Evolutionary conservation across 345 rosid species (phyloP).

Genomic region (Eucalyptus erythrocorys): DNA sequence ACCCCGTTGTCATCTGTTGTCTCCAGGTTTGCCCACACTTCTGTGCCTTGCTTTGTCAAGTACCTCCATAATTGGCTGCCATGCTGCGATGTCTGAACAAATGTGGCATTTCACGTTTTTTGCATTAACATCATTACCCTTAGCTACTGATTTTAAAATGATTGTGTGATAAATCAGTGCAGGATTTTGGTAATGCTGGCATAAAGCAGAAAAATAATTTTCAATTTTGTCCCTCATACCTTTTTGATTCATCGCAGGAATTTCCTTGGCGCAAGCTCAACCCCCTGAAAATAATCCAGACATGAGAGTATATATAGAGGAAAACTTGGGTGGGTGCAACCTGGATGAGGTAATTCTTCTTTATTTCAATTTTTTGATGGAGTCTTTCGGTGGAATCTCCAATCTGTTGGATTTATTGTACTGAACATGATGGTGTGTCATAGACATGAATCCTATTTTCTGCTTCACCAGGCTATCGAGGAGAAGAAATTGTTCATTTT

Average conservation of each 20-base stretch:
- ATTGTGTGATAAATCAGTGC: neutral
- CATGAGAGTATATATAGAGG: constrained; percentile 35
- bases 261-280: constrained; percentile 80
- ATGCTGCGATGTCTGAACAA: neutral
- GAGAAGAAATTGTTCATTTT: constrained; percentile 56
- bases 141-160: neutral
- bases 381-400: neutral
- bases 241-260: constrained; percentile 25
- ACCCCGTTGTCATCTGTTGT: constrained; percentile 46
- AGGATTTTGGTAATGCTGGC: neutral
- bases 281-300: constrained; percentile 28
- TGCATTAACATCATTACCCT: neutral
- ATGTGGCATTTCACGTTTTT: neutral
- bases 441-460: neutral
- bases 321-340: constrained; percentile 34
- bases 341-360: constrained; percentile 31
- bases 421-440: neutral
- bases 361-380: neutral
- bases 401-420: neutral
- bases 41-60: neutral
- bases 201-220: neutral
- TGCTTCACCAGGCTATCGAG: constrained; percentile 37
- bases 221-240: neutral
- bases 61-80: neutral
- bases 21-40: constrained; percentile 27